Base-by-base conservation (phyloP, 306 rosid genomes). In the Acacia melanoxylon region DNA sequence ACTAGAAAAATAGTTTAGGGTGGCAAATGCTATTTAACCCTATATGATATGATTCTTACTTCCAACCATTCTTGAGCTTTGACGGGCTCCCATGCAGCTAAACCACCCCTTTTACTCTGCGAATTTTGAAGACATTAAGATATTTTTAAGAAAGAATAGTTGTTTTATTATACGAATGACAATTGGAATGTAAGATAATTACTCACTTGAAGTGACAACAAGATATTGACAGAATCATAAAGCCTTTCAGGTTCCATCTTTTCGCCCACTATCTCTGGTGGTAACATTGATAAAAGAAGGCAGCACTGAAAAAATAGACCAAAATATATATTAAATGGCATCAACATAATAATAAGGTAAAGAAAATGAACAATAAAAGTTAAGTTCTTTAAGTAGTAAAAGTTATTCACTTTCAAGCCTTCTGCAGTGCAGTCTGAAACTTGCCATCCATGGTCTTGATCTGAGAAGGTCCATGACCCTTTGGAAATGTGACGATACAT, bases 401-500 rank as follows among this genome's bases (percentile, higher is more conserved):
- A 71, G 48, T 49, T 45, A 31, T 4, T 74, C 81, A 93, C 95
- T 93, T 91, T 91, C 37, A 93, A 79, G 77, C 86, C 92, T 69
- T 93, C 97, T 9, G 97, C 94, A 7, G 97, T 91, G 56, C 94
- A 87, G 83, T 93, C 98, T 29, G 98, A 94, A 84, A 89, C 89
- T 83, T 92, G 95, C 98, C 97, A 94, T 81, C 97, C 98, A 20
- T 92, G 97, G 78, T 94, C 98, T 72, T 85, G 88, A 63, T 94
- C 94, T 11, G 98, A 94, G 76, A 92, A 92, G 35, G 97, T 88
- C 98, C 98, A 94, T 10, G 92, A 75, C 16, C 98, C 98, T 82
- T 92, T 94, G 13, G 95, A 94, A 66, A 87, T 94, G 81, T 94
- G 97, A 58, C 93, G 91, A 79, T 83, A 12, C 97, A 92, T 92